phyloP scores from a whole-genome alignment of 2,329 filamentous ascomycete species.

The Parastagonospora avenae region DNA sequence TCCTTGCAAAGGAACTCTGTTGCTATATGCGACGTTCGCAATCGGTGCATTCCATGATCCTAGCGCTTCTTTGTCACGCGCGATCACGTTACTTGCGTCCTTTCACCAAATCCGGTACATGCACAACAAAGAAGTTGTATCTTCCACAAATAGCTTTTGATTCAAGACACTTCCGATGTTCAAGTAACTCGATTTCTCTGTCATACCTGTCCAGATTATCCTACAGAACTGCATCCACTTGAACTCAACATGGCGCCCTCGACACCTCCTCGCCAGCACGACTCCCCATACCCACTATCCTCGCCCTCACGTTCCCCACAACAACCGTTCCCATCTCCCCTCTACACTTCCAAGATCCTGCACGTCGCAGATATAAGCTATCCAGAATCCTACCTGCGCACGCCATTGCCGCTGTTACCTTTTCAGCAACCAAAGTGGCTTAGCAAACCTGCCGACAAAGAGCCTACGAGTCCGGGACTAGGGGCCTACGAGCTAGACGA shows the following conservation, averaged over 20 bases:
- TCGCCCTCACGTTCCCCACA: background rate
- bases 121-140: conserved; percentile 12
- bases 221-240: too few relatives aligned
- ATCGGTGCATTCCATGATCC: background rate
- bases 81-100: conserved; percentile 20
- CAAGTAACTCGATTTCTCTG: background rate
- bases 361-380: conserved; percentile 7
- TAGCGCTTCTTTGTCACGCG: conserved; percentile 14
- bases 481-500: background rate
- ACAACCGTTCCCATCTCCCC: background rate
- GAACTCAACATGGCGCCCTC: too few relatives aligned
- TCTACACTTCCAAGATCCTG: background rate
- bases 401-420: conserved; percentile 8
- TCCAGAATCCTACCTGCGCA: conserved; percentile 17
- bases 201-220: background rate
- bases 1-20: too few relatives aligned
- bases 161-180: background rate
- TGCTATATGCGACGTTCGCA: background rate
- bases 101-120: conserved; percentile 6
- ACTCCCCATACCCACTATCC: background rate
- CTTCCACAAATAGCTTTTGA: background rate
- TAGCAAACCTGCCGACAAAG: background rate
- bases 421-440: conserved; percentile 22
- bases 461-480: background rate
- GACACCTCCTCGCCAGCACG: too few relatives aligned